These are phyloP conservation scores for Tetrapyrgos nigripes DNA, from an alignment of 1,284 basidiomycete species.

Conservation along the genomic window DNA sequence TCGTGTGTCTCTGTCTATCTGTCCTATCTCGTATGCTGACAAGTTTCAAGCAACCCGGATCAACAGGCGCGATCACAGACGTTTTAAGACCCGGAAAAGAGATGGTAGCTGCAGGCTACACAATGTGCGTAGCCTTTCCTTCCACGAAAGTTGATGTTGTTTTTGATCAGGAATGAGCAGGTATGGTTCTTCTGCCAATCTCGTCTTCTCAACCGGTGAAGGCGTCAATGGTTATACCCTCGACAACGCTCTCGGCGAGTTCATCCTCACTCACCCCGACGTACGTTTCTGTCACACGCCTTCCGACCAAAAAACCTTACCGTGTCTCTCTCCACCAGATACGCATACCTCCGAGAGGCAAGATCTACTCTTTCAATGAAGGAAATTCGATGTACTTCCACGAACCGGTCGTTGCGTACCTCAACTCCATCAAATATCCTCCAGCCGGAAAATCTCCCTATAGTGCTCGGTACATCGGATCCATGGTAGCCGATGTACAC, in stretches of 20 bases:
- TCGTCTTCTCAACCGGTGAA: conserved; percentile 94
- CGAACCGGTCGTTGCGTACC: conserved; percentile 84
- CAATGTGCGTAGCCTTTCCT: conserved; percentile 68
- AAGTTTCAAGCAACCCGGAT: conserved; percentile 67
- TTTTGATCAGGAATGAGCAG: conserved; percentile 42
- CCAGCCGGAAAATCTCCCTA: conserved; percentile 80
- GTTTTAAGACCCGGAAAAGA: conserved; percentile 94
- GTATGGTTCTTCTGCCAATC: conserved; percentile 99
- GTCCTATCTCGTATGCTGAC: conserved; percentile 6
- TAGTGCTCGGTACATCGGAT: conserved; percentile 96
- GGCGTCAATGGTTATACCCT: conserved; percentile 99
- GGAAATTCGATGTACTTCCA: conserved; percentile 97
- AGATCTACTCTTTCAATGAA: conserved; percentile 99
- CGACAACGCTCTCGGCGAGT: conserved; percentile 95
- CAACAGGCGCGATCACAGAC: conserved; percentile 81
- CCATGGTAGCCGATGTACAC: conserved; percentile 99
- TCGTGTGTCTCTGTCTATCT: conserved; percentile 57
- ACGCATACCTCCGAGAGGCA: conserved; percentile 91
- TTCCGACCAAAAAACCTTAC: conserved; percentile 4
- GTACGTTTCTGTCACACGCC: conserved; percentile 47
- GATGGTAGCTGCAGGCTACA: conserved; percentile 98
- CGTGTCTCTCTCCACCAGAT: conserved; percentile 59
- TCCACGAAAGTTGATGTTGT: conserved; percentile 2
- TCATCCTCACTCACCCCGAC: conserved; percentile 98
- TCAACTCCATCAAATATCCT: conserved; percentile 96